Evolutionary conservation across 495 filamentous ascomycete genomes (phyloP).

Genomic region (Penicilliopsis zonata): DNA sequence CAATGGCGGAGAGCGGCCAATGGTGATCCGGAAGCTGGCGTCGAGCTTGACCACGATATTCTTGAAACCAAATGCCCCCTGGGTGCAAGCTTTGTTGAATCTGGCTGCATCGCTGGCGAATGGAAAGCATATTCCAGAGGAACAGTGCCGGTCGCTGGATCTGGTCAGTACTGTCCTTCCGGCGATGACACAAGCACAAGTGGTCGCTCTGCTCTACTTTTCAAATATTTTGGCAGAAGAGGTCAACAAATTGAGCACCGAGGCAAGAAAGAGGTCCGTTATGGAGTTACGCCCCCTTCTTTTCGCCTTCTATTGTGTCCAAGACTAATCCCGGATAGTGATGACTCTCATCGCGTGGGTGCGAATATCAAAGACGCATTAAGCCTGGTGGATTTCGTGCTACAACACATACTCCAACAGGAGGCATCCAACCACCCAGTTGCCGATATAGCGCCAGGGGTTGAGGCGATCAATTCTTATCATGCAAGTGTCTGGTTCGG

Average conservation of each 20-base stretch:
- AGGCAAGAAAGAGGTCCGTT: constrained; percentile 8
- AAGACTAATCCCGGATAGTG: constrained; percentile 2
- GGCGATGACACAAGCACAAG: constrained; percentile 39
- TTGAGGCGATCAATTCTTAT: constrained; percentile 24
- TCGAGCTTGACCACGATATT: constrained; percentile 72
- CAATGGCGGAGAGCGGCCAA: constrained; percentile 40
- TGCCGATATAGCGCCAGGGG: constrained; percentile 11
- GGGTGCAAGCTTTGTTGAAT: constrained; percentile 58
- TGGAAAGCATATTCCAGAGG: constrained; percentile 38
- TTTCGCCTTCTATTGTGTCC: not conserved
- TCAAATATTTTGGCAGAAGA: constrained; percentile 64
- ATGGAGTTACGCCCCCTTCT: not conserved
- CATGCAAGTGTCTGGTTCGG: no score
- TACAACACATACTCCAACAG: constrained; percentile 21
- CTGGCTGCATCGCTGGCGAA: constrained; percentile 47
- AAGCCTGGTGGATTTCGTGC: constrained; percentile 22
- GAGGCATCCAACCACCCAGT: constrained; percentile 10
- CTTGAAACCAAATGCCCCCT: constrained; percentile 54
- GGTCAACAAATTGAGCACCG: constrained; percentile 37
- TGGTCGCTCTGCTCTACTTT: constrained; percentile 59
- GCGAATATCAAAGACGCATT: constrained; percentile 27
- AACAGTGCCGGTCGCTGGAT: constrained; percentile 35
- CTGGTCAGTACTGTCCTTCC: constrained; percentile 31
- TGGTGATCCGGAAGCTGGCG: constrained; percentile 76
- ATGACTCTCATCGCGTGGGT: constrained; percentile 10